These are phyloP conservation scores for Oidiodendron maius DNA, from an alignment of 495 filamentous ascomycete genomes.

Conservation along the genomic window DNA sequence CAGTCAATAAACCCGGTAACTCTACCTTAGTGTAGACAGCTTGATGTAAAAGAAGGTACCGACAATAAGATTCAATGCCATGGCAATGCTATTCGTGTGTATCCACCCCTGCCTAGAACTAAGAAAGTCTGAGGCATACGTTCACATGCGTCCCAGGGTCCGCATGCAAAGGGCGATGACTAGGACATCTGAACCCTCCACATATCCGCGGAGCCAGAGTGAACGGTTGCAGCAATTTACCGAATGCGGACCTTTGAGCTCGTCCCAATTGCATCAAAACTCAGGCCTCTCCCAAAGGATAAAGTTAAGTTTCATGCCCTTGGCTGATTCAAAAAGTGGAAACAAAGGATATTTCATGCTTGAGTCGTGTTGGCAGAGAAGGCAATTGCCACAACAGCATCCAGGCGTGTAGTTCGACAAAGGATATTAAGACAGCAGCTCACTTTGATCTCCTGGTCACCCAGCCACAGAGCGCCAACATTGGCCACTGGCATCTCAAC, in stretches of 20 bases:
- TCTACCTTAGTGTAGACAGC: background rate
- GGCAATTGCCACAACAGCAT: conserved; percentile 7
- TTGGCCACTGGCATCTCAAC: conserved; percentile 19
- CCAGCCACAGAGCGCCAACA: no score
- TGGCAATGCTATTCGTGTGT: no score
- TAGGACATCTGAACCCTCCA: no score
- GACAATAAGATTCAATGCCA: no score
- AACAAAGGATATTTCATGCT: conserved; percentile 16
- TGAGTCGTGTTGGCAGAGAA: background rate
- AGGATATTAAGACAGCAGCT: conserved; percentile 12
- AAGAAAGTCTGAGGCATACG: no score
- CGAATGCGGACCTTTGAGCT: conserved; percentile 16
- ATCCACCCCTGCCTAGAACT: no score
- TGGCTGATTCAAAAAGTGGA: conserved; percentile 16
- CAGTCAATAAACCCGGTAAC: background rate
- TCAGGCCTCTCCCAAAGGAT: conserved; percentile 17
- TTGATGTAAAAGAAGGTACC: background rate
- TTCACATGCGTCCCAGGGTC: no score
- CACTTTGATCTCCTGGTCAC: conserved; percentile 18
- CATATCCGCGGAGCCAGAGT: no score
- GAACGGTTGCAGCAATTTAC: background rate
- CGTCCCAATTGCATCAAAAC: conserved; percentile 15
- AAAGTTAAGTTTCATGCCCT: conserved; percentile 17
- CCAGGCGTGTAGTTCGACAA: conserved; percentile 17
- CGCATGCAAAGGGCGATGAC: no score